A percentile compares a stretch with the other conserved stretches of the same genome.
These are phyloP conservation scores for Solanum corneliomulleri DNA, from an alignment of 257 asterid species.

Conservation along the genomic window DNA sequence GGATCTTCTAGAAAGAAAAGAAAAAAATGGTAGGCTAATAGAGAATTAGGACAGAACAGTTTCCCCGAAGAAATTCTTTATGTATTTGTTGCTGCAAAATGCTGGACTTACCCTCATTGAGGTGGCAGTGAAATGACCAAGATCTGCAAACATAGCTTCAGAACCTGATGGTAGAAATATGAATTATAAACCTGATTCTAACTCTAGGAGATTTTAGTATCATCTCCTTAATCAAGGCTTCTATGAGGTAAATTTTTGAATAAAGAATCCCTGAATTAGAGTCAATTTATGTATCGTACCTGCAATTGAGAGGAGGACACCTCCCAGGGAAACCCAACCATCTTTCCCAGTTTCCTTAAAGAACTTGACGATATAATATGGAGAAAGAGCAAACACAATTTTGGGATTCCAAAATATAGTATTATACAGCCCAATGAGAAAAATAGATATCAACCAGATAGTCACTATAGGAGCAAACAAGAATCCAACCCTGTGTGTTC, in stretches of 20 bases:
- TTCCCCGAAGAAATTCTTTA: background rate
- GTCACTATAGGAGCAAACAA: slow-evolving; percentile 86
- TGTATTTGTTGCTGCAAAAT: slow-evolving; percentile 1
- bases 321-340: slow-evolving; percentile 96
- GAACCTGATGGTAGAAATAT: slow-evolving; percentile 47
- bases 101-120: slow-evolving; percentile 56
- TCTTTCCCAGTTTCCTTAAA: slow-evolving; percentile 65
- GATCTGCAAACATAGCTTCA: slow-evolving; percentile 98
- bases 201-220: background rate
- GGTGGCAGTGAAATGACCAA: slow-evolving; percentile 81
- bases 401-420: slow-evolving; percentile 68
- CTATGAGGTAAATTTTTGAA: background rate
- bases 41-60: background rate
- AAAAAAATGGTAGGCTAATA: background rate
- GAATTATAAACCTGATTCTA: background rate
- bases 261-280: background rate
- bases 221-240: background rate
- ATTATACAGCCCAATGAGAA: slow-evolving; percentile 64
- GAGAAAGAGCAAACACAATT: slow-evolving; percentile 73
- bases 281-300: slow-evolving; percentile 23
- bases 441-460: slow-evolving; percentile 75
- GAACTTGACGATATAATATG: slow-evolving; percentile 62
- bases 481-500: slow-evolving; percentile 85
- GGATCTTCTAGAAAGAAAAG: background rate
- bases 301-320: slow-evolving; percentile 77